These are phyloP conservation scores for Phyllosticta ampelicida DNA, from an alignment of 2,329 filamentous ascomycete genomes.

Conservation along the genomic window DNA sequence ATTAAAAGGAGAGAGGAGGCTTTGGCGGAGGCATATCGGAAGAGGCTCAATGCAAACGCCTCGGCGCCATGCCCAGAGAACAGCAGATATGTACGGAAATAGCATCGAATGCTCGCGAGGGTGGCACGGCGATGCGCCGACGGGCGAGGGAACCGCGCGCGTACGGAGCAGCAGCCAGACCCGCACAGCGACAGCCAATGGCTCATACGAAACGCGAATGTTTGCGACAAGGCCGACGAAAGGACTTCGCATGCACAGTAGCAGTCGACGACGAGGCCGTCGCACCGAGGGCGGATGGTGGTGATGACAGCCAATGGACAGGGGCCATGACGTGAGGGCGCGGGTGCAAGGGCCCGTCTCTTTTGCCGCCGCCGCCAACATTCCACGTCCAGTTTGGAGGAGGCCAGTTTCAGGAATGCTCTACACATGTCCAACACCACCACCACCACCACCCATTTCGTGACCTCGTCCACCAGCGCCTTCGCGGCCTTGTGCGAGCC, in stretches of 20 bases:
- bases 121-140: slow-evolving; percentile 8
- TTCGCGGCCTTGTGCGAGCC: not conserved
- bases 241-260: not conserved
- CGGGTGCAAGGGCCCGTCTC: not conserved
- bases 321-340: not conserved
- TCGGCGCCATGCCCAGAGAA: not conserved
- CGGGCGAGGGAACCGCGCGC: not conserved
- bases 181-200: slow-evolving; percentile 4
- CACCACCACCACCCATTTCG: not conserved
- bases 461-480: not conserved
- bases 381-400: not conserved
- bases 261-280: too few species aligned
- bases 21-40: slow-evolving; percentile 25
- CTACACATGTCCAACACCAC: not conserved
- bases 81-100: not conserved
- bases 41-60: slow-evolving; percentile 1
- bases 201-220: not conserved
- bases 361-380: not conserved
- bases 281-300: not conserved
- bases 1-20: slow-evolving; percentile 37
- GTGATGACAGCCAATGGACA: not conserved
- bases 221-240: not conserved
- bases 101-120: not conserved
- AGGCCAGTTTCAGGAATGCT: not conserved
- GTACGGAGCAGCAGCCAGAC: not conserved